phyloP scores from a whole-genome alignment of 331 rosid genomes.

The Spiraea crenata region DNA sequence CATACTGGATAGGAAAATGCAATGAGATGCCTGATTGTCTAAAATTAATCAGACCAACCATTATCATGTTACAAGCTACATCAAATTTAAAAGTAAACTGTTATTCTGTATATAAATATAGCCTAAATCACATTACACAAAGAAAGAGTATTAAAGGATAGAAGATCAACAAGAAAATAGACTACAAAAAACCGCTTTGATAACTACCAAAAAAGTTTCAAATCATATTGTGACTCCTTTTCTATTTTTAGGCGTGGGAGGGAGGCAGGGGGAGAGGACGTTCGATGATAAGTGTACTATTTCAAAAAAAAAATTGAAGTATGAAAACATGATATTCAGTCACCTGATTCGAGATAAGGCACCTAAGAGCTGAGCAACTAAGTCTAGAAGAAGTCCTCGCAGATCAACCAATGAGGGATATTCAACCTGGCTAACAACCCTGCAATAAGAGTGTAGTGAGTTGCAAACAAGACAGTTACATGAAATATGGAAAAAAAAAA shows the following conservation, averaged over 20 bases:
- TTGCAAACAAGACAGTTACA: constrained; percentile 17
- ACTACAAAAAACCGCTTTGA: constrained; percentile 14
- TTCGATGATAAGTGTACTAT: no score
- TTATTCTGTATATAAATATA: background rate
- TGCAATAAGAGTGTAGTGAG: constrained; percentile 48
- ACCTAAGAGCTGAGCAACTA: constrained; percentile 96
- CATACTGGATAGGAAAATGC: background rate
- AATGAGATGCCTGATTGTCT: constrained; percentile 3
- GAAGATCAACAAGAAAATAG: constrained; percentile 1
- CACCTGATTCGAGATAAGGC: constrained; percentile 99
- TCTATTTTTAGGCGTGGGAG: background rate
- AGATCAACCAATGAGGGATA: constrained; percentile 97
- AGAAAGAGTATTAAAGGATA: constrained; percentile 9
- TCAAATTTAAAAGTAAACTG: constrained; percentile 2
- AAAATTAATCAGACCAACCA: background rate
- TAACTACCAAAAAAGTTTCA: constrained; percentile 13
- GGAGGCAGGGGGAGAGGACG: background rate
- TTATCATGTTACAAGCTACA: background rate
- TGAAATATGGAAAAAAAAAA: constrained; percentile 1
- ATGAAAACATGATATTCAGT: constrained; percentile 5
- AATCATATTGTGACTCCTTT: background rate
- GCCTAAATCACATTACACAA: constrained; percentile 3
- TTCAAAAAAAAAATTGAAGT: background rate
- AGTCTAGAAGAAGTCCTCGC: constrained; percentile 96
- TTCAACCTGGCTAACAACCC: constrained; percentile 99